Percentiles rank a stretch among this genome's conserved stretches.
These are phyloP conservation scores for Dendryphion nanum DNA, from an alignment of 2,329 filamentous ascomycete species.

Conservation along the genomic window DNA sequence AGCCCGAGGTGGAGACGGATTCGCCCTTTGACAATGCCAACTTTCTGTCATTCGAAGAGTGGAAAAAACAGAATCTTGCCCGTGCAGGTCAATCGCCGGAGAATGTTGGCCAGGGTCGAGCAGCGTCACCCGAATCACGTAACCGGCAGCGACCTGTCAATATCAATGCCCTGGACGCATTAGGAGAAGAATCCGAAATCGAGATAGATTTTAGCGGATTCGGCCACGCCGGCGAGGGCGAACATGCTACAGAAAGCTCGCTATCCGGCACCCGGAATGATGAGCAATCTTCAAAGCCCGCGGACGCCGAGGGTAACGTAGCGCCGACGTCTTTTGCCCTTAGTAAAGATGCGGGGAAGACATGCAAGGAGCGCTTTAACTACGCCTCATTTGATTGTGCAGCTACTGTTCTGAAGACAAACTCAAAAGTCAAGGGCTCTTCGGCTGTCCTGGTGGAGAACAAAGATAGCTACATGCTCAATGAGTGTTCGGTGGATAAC, in stretches of 20 bases:
- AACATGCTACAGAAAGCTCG: too few relatives aligned
- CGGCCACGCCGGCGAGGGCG: slow-evolving; percentile 40
- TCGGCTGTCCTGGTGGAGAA: slow-evolving; percentile 91
- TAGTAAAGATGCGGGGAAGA: slow-evolving; percentile 92
- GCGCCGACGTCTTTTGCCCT: slow-evolving; percentile 46
- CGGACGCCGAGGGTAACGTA: slow-evolving; percentile 24
- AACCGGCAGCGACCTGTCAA: slow-evolving; percentile 53
- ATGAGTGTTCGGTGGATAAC: slow-evolving; percentile 80
- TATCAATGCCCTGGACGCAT: slow-evolving; percentile 68
- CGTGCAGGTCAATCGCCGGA: slow-evolving; percentile 77
- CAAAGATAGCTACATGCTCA: slow-evolving; percentile 97
- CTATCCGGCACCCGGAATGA: slow-evolving; percentile 12
- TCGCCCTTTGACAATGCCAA: slow-evolving; percentile 70
- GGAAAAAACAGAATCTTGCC: slow-evolving; percentile 91
- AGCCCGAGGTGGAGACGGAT: slow-evolving; percentile 60
- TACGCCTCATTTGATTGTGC: slow-evolving; percentile 98
- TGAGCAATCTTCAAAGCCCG: slow-evolving; percentile 15
- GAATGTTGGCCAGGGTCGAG: slow-evolving; percentile 60
- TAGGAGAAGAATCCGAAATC: slow-evolving; percentile 89
- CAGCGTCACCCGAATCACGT: slow-evolving; percentile 39
- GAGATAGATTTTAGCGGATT: slow-evolving; percentile 69
- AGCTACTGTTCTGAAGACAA: slow-evolving; percentile 88
- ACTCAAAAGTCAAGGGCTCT: slow-evolving; percentile 79
- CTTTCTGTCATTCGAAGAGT: slow-evolving; percentile 97
- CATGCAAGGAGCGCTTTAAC: slow-evolving; percentile 96